Evolutionary conservation across 1,139 yeast species (phyloP).

Genomic region (Diutina siamensis): DNA sequence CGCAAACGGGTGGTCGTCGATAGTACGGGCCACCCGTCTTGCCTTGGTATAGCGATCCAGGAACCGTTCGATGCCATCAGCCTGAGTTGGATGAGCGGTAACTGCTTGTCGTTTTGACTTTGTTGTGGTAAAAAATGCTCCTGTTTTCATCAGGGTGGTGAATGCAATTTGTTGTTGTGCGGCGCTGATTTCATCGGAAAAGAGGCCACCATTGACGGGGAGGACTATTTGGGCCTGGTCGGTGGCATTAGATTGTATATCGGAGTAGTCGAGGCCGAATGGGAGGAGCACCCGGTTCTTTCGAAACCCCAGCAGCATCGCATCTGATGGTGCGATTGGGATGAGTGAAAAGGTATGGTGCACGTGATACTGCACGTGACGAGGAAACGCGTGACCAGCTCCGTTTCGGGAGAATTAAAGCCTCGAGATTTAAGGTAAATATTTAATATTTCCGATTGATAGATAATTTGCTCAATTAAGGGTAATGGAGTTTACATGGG

Average conservation of each 20-base stretch:
- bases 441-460: too few relatives aligned
- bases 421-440: too few relatives aligned
- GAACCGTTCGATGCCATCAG: conserved; percentile 59
- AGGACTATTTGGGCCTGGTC: conserved; percentile 32
- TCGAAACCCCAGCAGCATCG: conserved; percentile 4
- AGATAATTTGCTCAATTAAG: too few relatives aligned
- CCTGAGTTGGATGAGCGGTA: conserved; percentile 15
- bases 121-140: conserved; percentile 57
- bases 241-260: conserved; percentile 27
- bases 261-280: conserved; percentile 59
- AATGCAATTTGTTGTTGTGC: conserved; percentile 58
- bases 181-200: conserved; percentile 42
- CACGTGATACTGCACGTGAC: too few relatives aligned
- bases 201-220: conserved; percentile 61
- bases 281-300: conserved; percentile 25
- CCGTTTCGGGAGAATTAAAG: too few relatives aligned
- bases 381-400: too few relatives aligned
- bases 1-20: conserved; percentile 75
- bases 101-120: conserved; percentile 14
- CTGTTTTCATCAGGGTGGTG: conserved; percentile 48
- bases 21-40: conserved; percentile 63
- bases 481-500: too few relatives aligned
- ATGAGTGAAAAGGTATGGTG: too few relatives aligned
- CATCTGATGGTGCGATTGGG: too few relatives aligned
- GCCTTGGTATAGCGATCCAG: conserved; percentile 65